phyloP scores from a whole-genome alignment of 257 asterid species.

The Solanum chiquidenum region DNA sequence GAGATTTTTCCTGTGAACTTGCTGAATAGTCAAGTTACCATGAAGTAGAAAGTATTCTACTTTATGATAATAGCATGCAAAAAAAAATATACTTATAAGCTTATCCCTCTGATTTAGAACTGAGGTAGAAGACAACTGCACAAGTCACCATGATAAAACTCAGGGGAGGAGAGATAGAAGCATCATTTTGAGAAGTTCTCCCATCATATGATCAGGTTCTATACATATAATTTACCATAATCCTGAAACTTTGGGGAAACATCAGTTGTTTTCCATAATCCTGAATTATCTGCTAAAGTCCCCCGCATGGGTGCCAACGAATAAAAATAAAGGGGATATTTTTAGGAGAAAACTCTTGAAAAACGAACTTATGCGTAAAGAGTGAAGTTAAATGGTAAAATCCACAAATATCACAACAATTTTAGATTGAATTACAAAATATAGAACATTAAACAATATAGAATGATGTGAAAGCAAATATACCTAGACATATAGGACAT shows the following conservation, averaged over 20 bases:
- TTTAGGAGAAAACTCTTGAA: neutral
- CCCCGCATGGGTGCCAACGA: neutral
- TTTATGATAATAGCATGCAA: neutral
- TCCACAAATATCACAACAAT: neutral
- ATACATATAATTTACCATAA: neutral
- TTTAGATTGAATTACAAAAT: neutral
- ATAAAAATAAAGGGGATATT: neutral
- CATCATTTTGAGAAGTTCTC: neutral
- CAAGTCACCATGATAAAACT: neutral
- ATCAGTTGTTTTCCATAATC: neutral
- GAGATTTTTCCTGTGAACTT: neutral
- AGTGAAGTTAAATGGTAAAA: neutral
- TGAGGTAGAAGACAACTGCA: neutral
- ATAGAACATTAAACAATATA: neutral
- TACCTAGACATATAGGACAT: constrained; percentile 31
- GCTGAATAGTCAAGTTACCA: neutral
- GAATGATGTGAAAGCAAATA: neutral
- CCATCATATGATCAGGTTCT: neutral
- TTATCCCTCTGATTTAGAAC: neutral
- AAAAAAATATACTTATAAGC: neutral
- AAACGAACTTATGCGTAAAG: neutral
- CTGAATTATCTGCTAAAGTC: neutral
- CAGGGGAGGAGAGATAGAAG: neutral
- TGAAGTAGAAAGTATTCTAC: neutral
- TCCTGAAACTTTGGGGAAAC: neutral